These are phyloP conservation scores for Quercus glauca DNA, from an alignment of 306 rosid species.

Conservation along the genomic window DNA sequence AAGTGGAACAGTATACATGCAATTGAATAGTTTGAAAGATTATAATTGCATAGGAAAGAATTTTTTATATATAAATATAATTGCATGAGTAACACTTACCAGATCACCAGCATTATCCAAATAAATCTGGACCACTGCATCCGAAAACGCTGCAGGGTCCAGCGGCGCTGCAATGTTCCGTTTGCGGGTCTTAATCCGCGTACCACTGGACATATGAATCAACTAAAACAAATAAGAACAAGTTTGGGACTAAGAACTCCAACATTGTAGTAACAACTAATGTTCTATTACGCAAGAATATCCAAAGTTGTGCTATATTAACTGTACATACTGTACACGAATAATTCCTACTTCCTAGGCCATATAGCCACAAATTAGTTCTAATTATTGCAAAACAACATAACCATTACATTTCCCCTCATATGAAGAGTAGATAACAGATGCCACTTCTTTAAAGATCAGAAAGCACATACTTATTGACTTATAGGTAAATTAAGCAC, in stretches of 20 bases:
- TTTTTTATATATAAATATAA: neutral
- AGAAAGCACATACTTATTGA: neutral
- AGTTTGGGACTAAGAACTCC: neutral
- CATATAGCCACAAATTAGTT: neutral
- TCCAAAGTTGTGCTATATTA: neutral
- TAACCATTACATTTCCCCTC: neutral
- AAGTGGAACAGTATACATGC: neutral
- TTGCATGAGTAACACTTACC: slow-evolving; percentile 47
- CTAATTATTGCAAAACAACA: neutral
- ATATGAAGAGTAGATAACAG: neutral
- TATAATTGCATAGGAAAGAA: slow-evolving; percentile 13
- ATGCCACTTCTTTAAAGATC: neutral
- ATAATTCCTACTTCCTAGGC: neutral
- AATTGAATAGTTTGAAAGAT: neutral
- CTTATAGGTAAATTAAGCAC: neutral
- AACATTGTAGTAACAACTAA: neutral
- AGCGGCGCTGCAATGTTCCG: slow-evolving; percentile 99
- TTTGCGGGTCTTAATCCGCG: slow-evolving; percentile 99
- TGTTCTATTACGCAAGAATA: neutral
- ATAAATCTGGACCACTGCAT: slow-evolving; percentile 99
- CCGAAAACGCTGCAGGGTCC: slow-evolving; percentile 99
- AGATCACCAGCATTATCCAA: slow-evolving; percentile 99
- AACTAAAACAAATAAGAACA: neutral
- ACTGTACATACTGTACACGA: neutral
- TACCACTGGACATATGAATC: slow-evolving; percentile 58